Conservation (phyloP, 306 rosid genomes). For the Prunus dulcis region DNA sequence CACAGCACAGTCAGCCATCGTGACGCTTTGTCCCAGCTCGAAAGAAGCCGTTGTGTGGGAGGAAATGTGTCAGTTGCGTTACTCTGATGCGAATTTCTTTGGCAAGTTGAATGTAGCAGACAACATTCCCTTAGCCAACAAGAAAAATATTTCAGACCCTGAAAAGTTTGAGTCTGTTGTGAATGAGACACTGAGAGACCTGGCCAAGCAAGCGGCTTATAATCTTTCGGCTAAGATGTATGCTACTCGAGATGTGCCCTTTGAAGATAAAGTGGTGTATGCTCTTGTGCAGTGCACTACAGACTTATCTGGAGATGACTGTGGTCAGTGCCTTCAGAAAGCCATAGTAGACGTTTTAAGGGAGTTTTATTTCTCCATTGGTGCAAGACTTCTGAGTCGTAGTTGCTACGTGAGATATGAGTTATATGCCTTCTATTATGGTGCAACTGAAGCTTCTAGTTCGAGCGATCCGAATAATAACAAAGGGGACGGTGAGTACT, state of each 20-base stretch:
- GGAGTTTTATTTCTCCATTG: constrained; percentile 42
- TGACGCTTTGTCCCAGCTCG: constrained; percentile 37
- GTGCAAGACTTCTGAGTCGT: constrained; percentile 54
- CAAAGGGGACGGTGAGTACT: constrained; percentile 29
- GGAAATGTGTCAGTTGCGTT: constrained; percentile 53
- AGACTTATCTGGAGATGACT: constrained; percentile 48
- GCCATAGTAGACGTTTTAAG: constrained; percentile 36
- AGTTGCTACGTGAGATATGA: constrained; percentile 66
- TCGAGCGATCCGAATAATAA: constrained; percentile 14
- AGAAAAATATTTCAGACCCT: constrained; percentile 27
- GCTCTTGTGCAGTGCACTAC: constrained; percentile 59
- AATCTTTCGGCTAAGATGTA: constrained; percentile 36
- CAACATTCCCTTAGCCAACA: constrained; percentile 25
- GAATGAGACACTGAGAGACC: constrained; percentile 29
- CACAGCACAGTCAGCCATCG: constrained; percentile 26
- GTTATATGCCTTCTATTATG: constrained; percentile 44
- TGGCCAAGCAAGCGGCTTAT: constrained; percentile 34
- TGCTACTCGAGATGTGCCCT: constrained; percentile 38
- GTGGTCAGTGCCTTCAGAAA: constrained; percentile 41
- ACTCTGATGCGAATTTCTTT: constrained; percentile 43
- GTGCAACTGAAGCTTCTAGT: constrained; percentile 12
- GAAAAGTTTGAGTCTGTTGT: constrained; percentile 30
- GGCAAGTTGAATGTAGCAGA: constrained; percentile 37
- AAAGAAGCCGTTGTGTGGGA: constrained; percentile 56
- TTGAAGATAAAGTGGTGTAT: constrained; percentile 32